Base-by-base conservation (phyloP, 2,329 filamentous ascomycete species). In the Microthyrium microscopicum region DNA sequence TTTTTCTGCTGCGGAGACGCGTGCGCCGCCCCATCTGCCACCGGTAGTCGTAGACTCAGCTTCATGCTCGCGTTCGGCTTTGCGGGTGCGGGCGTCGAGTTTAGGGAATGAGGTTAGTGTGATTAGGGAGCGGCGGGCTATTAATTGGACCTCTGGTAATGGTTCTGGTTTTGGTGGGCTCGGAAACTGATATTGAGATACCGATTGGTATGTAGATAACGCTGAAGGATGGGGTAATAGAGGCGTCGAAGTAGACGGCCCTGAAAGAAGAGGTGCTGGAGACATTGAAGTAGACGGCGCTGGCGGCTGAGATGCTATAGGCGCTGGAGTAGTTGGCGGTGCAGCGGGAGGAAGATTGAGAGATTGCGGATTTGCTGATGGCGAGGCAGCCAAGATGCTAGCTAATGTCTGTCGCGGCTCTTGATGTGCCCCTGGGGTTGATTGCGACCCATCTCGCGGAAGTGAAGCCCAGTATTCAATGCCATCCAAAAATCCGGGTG, bases 81-180 rank as follows among this genome's bases (percentile, higher is more conserved):
- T 31, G 8, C 18, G 15, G 6, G 18, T 52, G 49, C 52, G 53
- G 52, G 31, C 21, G 51, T 44, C n/a, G 31, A 31, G 29, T 31
- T 31, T 39, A 20, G 18, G 29, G 4, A 22, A 24, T 32, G 17
- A 13, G 29, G 34, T 17, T 26, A 26, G 26, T n/a, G n/a, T n/a
- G n/a, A n/a, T n/a, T n/a, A n/a, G n/a, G n/a, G n/a, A n/a, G n/a
- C n/a, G n/a, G n/a, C n/a, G n/a, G n/a, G n/a, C n/a, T n/a, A n/a
- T n/a, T n/a, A n/a, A n/a, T n/a, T n/a, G n/a, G n/a, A n/a, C n/a
- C 33, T 20, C n/a, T 36, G 17, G 16, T 19, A 16, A 37, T 22
- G 16, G 6, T 22, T 16, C 8, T 8, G 29, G 15, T 11, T 29
- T 29, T 29, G 27, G 27, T 29, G 27, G 16, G 9, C 19, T 34